Conservation (phyloP, 2,329 filamentous ascomycete species). For the Colletotrichum gloeosporioides region DNA sequence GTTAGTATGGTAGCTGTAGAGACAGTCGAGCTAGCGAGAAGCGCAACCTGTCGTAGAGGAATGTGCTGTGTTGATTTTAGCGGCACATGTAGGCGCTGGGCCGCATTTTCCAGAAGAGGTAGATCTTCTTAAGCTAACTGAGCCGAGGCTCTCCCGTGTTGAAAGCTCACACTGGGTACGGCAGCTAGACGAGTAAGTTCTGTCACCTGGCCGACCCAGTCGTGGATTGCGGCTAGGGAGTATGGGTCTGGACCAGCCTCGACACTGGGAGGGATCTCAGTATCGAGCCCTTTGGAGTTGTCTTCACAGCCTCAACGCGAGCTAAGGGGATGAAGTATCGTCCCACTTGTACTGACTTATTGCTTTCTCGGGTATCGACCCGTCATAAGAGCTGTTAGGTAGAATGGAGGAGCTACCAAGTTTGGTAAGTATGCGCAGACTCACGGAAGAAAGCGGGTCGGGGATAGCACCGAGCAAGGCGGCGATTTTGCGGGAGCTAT, state of each 20-base stretch:
- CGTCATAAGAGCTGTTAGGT: not conserved
- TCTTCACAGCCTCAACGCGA: too few relatives aligned
- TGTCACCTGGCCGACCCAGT: too few relatives aligned
- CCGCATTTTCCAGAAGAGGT: constrained; percentile 32
- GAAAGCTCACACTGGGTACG: too few relatives aligned
- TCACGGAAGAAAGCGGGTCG: too few relatives aligned
- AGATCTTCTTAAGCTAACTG: constrained; percentile 27
- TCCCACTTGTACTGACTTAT: rapidly evolving
- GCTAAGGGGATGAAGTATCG: too few relatives aligned
- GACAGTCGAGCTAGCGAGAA: constrained; percentile 41
- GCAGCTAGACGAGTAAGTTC: too few relatives aligned
- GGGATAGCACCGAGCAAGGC: too few relatives aligned
- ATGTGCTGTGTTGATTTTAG: constrained; percentile 40
- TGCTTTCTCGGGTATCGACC: not conserved
- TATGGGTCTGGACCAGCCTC: not conserved
- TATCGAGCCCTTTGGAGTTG: too few relatives aligned
- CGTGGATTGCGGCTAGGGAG: constrained; percentile 34
- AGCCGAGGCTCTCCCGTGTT: too few relatives aligned
- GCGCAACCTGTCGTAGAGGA: constrained; percentile 46
- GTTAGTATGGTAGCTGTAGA: constrained; percentile 50
- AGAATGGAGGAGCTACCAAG: not conserved
- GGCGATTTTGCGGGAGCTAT: not conserved
- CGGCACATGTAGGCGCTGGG: constrained; percentile 27
- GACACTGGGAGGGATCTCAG: not conserved
- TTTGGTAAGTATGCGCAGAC: too few relatives aligned